Evolutionary conservation across 805 yeast genomes (phyloP), one percentile per base, ranked within the genome.

Genomic region (Metschnikowia shivogae): DNA sequence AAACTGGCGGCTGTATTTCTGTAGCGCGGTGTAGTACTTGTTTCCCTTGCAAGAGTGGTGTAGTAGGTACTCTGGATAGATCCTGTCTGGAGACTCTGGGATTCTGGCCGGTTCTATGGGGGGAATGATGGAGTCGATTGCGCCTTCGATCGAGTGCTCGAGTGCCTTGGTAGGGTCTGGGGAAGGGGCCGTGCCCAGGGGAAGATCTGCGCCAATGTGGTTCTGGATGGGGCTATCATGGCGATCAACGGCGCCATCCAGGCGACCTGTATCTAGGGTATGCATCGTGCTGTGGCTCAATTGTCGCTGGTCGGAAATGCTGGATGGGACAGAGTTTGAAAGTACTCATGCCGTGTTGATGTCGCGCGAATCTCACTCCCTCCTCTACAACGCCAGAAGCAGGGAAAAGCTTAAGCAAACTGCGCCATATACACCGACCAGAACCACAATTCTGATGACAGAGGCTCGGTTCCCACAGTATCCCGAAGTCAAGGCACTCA

Each of bases 391-490:
- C 17, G 17, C 17, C 17, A 17, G 17, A 17, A 17, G 17, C 17
- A 17, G 17, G 17, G 17, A 17, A 17, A 27, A 28, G 13, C 20
- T 36, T 11, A 17, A n/a, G n/a, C 5, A 37, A 20, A 12, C 14
- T 11, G 39, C 33, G 33, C 40, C 24, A 12, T 22, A 35, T 13
- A 26, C 30, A 24, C 20, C 13, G 30, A 9, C 17, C 3, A 17
- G 3, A 17, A 17, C 17, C 17, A 17, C 17, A 17, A 17, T 24
- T 10, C 6, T 2, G 13, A 29, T 31, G 36, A 20, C 29, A n/a
- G 42, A 17, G 36, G 43, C 40, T 36, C 44, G 42, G 13, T 61
- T 76, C 30, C 84, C 84, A 6, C 84, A 78, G 58, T 80, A 71
- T 53, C 67, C 70, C 1, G 59, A 67, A 5, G 54, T 50, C 40